A percentile compares a stretch with the other conserved stretches of the same genome.
These are phyloP conservation scores for Sporothrix schenckii DNA, from an alignment of 2,329 filamentous ascomycete species.

Conservation along the genomic window DNA sequence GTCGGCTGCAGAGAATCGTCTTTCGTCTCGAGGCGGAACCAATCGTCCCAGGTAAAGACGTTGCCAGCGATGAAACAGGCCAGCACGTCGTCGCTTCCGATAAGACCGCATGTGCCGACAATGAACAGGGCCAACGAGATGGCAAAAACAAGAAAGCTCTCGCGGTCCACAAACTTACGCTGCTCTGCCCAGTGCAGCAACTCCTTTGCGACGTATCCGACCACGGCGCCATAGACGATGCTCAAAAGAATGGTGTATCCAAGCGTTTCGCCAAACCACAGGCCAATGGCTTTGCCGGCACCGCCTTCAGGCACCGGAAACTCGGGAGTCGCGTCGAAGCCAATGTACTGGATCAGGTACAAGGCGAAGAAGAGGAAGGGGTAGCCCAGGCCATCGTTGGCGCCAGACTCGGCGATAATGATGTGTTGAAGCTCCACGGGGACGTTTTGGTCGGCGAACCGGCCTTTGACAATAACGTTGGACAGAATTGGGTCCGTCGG, in stretches of 20 bases:
- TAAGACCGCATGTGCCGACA: slow-evolving; percentile 80
- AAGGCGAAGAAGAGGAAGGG: slow-evolving; percentile 84
- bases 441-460: slow-evolving; percentile 86
- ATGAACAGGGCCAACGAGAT: slow-evolving; percentile 86
- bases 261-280: slow-evolving; percentile 88
- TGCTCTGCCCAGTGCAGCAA: slow-evolving; percentile 83
- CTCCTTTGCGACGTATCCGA: slow-evolving; percentile 81
- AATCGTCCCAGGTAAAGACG: slow-evolving; percentile 89
- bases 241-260: slow-evolving; percentile 80
- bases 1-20: slow-evolving; percentile 94
- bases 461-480: slow-evolving; percentile 79
- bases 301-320: slow-evolving; percentile 55
- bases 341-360: slow-evolving; percentile 78
- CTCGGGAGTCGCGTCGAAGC: slow-evolving; percentile 59
- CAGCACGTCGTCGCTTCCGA: slow-evolving; percentile 86
- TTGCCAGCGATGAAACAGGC: slow-evolving; percentile 94
- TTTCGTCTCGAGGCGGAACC: slow-evolving; percentile 85
- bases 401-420: slow-evolving; percentile 79
- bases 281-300: slow-evolving; percentile 66
- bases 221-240: slow-evolving; percentile 71
- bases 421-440: slow-evolving; percentile 79
- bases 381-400: slow-evolving; percentile 87
- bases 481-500: slow-evolving; percentile 88
- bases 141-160: slow-evolving; percentile 85
- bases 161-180: slow-evolving; percentile 78